phyloP scores from a whole-genome alignment of 2,329 filamentous ascomycete genomes.

The Aspergillus nomiae region DNA sequence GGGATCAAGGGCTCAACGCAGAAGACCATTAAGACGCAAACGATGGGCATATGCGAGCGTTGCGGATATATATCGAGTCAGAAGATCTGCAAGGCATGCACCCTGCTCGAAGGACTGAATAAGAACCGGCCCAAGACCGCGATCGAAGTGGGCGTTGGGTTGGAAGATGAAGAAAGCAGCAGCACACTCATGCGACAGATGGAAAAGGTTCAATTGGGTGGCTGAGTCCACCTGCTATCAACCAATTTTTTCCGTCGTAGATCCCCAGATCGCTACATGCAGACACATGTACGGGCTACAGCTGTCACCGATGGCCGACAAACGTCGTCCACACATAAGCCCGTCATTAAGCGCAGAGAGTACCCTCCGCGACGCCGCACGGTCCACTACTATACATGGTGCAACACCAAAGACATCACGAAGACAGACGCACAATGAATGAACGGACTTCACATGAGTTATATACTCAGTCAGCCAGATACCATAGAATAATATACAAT shows the following conservation, averaged over 20 bases:
- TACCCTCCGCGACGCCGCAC: not conserved
- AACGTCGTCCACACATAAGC: not conserved
- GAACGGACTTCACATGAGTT: not conserved
- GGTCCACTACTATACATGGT: not conserved
- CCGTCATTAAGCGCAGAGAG: not conserved
- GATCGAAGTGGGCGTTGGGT: conserved; percentile 44
- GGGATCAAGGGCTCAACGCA: conserved; percentile 25
- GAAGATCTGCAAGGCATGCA: conserved; percentile 89
- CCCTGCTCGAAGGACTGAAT: conserved; percentile 84
- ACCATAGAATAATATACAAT: conserved; percentile 1
- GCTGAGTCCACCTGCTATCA: conserved; percentile 23
- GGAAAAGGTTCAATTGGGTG: conserved; percentile 49
- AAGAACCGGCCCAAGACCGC: conserved; percentile 60
- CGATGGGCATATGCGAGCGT: conserved; percentile 75
- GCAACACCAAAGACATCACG: not conserved
- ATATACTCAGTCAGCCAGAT: not conserved
- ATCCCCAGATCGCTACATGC: not conserved
- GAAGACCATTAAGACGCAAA: conserved; percentile 53
- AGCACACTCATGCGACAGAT: conserved; percentile 54
- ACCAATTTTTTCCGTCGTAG: not conserved
- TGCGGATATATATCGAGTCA: conserved; percentile 98
- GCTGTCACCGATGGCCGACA: not conserved
- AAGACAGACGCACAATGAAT: not conserved
- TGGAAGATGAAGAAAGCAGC: conserved; percentile 52
- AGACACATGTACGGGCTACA: not conserved